Evolutionary conservation across 225 moss, liverwort and hornwort species (phyloP), one percentile per base, ranked within the genome.

Genomic region (Pseudisothecium myosuroides): DNA sequence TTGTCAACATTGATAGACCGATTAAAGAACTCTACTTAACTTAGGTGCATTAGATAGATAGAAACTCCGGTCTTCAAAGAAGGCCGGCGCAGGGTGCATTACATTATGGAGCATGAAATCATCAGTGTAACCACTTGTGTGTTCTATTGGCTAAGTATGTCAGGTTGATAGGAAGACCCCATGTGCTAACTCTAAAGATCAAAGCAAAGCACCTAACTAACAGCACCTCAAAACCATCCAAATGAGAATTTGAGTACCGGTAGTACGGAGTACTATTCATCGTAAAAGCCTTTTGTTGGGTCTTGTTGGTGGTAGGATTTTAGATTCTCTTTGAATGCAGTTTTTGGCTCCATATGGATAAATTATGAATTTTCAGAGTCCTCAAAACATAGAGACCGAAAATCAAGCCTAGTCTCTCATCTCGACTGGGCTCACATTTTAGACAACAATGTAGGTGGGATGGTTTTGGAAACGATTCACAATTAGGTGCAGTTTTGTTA

Each of bases 361-460:
- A 7, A 19, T 12, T 80, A 41, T 11, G 4, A 28, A 0, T 80
- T 80, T 29, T 29, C 5, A 28, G 29, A 39, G 39, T 5, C 18
- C 0, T 39, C 0, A 0, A 59, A 0, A 12, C 1, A 2, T 39
- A 5, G 0, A 3, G 2, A 59, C 1, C 7, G 0, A 28, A 28
- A 59, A 39, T 59, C 0, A 0, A 28, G 0, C 8, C 4, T 10
- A 5, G 1, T 11, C 11, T 59, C 3, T 41, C 17, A 28, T 27
- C 5, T 16, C 5, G 0, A 7, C 0, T 0, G 1, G 1, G 11
- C 7, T 28, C 18, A 7, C 0, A 0, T 58, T 27, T 17, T 27
- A 39, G 17, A 16, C 27, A 58, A 39, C 12, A 18, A 17, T 28
- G 2, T 58, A 28, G 28, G 15, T 28, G 12, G 39, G 27, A 17